Conservation (phyloP, 805 yeast species). For the Ogataea ramenticola region DNA sequence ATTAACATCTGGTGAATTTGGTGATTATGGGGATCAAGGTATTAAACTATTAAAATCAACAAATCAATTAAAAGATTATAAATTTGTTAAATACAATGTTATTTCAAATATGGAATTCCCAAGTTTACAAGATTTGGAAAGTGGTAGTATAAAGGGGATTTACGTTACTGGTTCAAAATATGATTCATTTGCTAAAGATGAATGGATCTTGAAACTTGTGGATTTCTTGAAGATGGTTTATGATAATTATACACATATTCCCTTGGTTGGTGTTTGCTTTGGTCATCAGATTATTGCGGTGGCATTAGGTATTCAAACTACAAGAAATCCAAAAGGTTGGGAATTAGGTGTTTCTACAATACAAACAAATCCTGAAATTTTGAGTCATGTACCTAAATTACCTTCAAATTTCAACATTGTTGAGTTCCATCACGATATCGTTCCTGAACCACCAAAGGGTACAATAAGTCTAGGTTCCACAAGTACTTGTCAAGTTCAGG, state of each 20-base stretch:
- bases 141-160: conserved; percentile 30
- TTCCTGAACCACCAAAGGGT: conserved; percentile 22
- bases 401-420: conserved; percentile 28
- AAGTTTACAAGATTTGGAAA: conserved; percentile 15
- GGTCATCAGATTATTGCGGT: conserved; percentile 79
- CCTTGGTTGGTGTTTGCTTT: conserved; percentile 70
- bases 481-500: conserved; percentile 52
- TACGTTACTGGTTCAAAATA: conserved; percentile 46
- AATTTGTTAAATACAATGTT: conserved; percentile 31
- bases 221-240: conserved; percentile 22
- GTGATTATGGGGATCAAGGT: conserved; percentile 49
- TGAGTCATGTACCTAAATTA: conserved; percentile 10
- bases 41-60: conserved; percentile 22
- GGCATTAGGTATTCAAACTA: conserved; percentile 55
- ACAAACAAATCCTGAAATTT: conserved; percentile 29
- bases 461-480: background rate
- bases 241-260: conserved; percentile 24
- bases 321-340: conserved; percentile 58
- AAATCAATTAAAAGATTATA: conserved; percentile 9
- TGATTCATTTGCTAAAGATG: conserved; percentile 35
- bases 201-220: conserved; percentile 36
- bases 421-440: conserved; percentile 57
- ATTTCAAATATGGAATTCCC: conserved; percentile 19
- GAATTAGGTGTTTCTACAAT: conserved; percentile 60
- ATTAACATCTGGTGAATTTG: conserved; percentile 24